Evolutionary conservation across 2,329 filamentous ascomycete species (phyloP).

Genomic region (Cryphonectria naterciae): DNA sequence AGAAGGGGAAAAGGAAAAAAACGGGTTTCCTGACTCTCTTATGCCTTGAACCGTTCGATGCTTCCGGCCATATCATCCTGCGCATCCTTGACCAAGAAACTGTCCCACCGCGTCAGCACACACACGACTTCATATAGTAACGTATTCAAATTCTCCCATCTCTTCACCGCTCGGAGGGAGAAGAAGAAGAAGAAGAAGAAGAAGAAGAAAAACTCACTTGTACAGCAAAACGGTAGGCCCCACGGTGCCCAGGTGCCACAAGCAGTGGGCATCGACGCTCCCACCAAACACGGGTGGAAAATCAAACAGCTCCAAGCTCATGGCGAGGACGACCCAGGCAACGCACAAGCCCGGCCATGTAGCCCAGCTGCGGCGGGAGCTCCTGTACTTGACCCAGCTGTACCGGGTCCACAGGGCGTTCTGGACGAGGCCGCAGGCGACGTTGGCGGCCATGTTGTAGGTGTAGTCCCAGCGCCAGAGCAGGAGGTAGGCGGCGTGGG

Average conservation of each 20-base stretch:
- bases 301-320: slow-evolving; percentile 95
- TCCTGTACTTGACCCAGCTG: slow-evolving; percentile 73
- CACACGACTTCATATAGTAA: slow-evolving; percentile 32
- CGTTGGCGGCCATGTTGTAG: slow-evolving; percentile 97
- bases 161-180: background rate
- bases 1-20: too few relatives aligned
- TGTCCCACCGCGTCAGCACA: slow-evolving; percentile 41
- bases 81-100: slow-evolving; percentile 85
- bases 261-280: slow-evolving; percentile 86
- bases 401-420: slow-evolving; percentile 88
- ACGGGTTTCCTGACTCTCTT: background rate
- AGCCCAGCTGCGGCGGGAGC: slow-evolving; percentile 76
- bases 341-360: slow-evolving; percentile 90
- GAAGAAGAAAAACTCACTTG: slow-evolving; percentile 67
- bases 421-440: slow-evolving; percentile 76
- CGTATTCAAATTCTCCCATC: background rate
- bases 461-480: slow-evolving; percentile 91
- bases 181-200: background rate
- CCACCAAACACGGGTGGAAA: slow-evolving; percentile 79
- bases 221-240: slow-evolving; percentile 90
- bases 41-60: slow-evolving; percentile 70
- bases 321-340: slow-evolving; percentile 86
- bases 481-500: slow-evolving; percentile 83
- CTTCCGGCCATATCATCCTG: slow-evolving; percentile 75
- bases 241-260: slow-evolving; percentile 96